Evolutionary conservation across 345 rosid species (phyloP), one percentile per base, ranked within the genome.

Genomic region (Litchi chinensis): DNA sequence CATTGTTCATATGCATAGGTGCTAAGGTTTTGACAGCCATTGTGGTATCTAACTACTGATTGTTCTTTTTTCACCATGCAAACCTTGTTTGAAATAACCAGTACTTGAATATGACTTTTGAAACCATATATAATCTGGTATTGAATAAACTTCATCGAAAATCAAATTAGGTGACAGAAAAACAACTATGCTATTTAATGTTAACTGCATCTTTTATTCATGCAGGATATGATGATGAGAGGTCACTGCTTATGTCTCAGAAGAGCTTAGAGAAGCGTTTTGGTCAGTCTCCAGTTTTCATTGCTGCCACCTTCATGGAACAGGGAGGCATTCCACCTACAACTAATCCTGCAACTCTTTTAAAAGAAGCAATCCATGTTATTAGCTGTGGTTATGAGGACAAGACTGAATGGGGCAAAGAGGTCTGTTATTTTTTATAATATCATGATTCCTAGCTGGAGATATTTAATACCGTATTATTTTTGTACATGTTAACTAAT

Each of bases 341-440:
- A 22, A 94, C 98, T 28, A 97, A 97, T 86, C 98, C 98, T 19
- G 98, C 99, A 43, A 85, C 94, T 71, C 98, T 97, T 80, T 80
- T 97, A 24, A 93, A 94, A 85, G 99, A 97, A 85, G 98, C 99
- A 74, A 97, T 97, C 79, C 99, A 97, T 83, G 99, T 97, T 75
- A 94, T 97, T 60, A 97, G 99, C 84, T 97, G 98, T 82, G 99
- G 99, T 79, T 97, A 97, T 8, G 99, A 97, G 82, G 99, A 94
- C 90, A 97, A 97, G 90, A 90, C 95, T 52, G 99, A 97, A 77
- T 97, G 99, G 99, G 99, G 99, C 73, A 97, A 97, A 86, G 99
- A 97, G 99, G 99, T 91, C 10, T 40, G 83, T 79, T 52, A 28
- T 16, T 74, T 54, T 64, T 18, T 74, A 54, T 64, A 63, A 32